Base-by-base conservation (phyloP, 805 yeast genomes). In the Hanseniaspora mollemarum region DNA sequence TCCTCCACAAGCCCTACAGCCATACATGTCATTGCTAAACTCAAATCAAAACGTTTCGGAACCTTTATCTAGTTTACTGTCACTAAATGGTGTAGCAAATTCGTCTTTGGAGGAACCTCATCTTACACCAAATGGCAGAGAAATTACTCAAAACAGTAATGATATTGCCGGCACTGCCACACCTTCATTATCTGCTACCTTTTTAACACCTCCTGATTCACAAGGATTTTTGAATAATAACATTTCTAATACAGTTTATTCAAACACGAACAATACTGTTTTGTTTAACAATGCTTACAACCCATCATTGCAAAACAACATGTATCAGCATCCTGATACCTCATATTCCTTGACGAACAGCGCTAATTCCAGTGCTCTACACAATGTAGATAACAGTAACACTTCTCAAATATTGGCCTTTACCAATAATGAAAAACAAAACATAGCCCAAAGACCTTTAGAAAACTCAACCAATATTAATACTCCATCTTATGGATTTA, bases 41-140 rank as follows among this genome's bases (percentile, higher is more conserved):
- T 16, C 21, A 7, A 16, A 55, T 36, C 63, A 60, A 46, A 55
- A 56, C 24, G 49, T 59, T 19, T 9, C 54, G 6, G 44, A 54
- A 6, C 50, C 52, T 12, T 52, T 54, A 13, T 10, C 57, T 13
- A 60, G 57, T 28, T 39, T 36, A 22, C n/a, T 51, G 4, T 38
- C 29, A 15, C 38, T 53, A 22, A 48, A 35, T 15, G 8, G 7
- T 19, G 22, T 4, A 10, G 16, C 39, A 18, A n/a, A 35, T 19
- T 4, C 21, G 8, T 16, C 39, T 35, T 35, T 15, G 6, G 22
- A 35, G 8, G 39, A 35, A 15, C 24, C 39, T 8, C 39, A 16
- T 35, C 4, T 35, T 7, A 6, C 13, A 35, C 36, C 36, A 32
- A 28, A 28, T 28, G 16, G 16, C 6, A 16, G 35, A 32, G 15